Conservation (phyloP, 1,284 basidiomycete genomes). For the Boletus semigastroideus region DNA sequence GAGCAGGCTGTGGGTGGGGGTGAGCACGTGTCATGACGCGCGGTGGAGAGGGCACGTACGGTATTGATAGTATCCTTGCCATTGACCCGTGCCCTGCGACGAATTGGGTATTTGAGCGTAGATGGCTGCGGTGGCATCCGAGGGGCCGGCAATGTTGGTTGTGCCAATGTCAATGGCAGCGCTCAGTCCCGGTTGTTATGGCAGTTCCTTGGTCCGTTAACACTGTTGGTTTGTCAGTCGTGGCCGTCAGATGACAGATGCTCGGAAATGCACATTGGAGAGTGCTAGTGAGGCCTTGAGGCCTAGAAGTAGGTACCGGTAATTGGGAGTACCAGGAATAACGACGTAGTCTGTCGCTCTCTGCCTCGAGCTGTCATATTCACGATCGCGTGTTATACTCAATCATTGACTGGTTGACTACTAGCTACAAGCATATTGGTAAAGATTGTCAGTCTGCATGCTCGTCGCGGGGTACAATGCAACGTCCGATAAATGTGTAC, state of each 20-base stretch:
- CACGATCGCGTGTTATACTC: no score
- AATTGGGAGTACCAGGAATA: slow-evolving; percentile 27
- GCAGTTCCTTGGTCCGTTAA: slow-evolving; percentile 32
- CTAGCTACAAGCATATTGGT: no score
- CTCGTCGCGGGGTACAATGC: not conserved
- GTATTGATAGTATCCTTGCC: slow-evolving; percentile 33
- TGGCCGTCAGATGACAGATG: not conserved
- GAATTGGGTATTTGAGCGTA: slow-evolving; percentile 40
- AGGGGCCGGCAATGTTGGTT: slow-evolving; percentile 41
- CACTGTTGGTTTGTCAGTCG: slow-evolving; percentile 17
- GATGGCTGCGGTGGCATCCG: slow-evolving; percentile 32
- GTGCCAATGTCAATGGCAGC: slow-evolving; percentile 46
- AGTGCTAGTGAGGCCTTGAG: no score
- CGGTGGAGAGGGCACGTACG: slow-evolving; percentile 16
- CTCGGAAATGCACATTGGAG: slow-evolving; percentile 22
- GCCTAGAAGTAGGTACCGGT: slow-evolving; percentile 37
- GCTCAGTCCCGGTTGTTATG: slow-evolving; percentile 21
- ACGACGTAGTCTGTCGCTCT: slow-evolving; percentile 37
- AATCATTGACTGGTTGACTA: no score
- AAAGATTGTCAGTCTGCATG: no score
- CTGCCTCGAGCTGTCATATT: no score
- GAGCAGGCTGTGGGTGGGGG: slow-evolving; percentile 17
- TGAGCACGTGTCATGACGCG: not conserved
- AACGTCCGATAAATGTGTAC: not conserved
- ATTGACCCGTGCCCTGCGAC: slow-evolving; percentile 24